Evolutionary conservation across 805 yeast species (phyloP).

Genomic region (Pichia exigua): DNA sequence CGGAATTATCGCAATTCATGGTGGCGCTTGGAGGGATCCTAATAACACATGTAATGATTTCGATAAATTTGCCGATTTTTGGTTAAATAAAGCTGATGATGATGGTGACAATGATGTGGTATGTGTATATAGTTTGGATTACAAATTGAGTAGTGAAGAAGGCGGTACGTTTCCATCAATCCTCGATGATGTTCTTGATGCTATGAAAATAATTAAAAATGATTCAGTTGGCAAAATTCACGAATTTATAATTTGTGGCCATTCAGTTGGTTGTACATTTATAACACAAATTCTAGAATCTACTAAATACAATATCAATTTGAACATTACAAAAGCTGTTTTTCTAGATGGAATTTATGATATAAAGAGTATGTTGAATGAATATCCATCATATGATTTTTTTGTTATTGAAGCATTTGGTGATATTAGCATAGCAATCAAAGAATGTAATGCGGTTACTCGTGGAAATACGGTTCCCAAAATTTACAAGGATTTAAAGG

Average conservation of each 20-base stretch:
- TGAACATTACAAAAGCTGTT: slow-evolving; percentile 22
- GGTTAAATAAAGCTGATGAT: slow-evolving; percentile 8
- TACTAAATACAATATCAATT: not conserved
- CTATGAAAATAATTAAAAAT: slow-evolving; percentile 27
- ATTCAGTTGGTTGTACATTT: slow-evolving; percentile 75
- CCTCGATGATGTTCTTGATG: slow-evolving; percentile 44
- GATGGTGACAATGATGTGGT: not conserved
- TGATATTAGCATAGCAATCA: slow-evolving; percentile 11
- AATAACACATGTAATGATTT: slow-evolving; percentile 53
- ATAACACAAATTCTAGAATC: slow-evolving; percentile 42
- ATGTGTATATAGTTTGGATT: slow-evolving; percentile 42
- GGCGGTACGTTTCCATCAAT: slow-evolving; percentile 49
- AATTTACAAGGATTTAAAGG: slow-evolving; percentile 7
- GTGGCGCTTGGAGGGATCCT: slow-evolving; percentile 85
- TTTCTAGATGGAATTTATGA: slow-evolving; percentile 70
- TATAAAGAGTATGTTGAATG: slow-evolving; percentile 40
- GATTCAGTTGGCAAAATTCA: slow-evolving; percentile 15
- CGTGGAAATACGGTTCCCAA: not conserved
- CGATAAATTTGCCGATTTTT: slow-evolving; percentile 19
- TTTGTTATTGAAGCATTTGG: slow-evolving; percentile 57
- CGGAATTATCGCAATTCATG: slow-evolving; percentile 45
- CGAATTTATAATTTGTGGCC: slow-evolving; percentile 46
- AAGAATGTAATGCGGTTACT: slow-evolving; percentile 15
- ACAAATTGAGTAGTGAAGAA: slow-evolving; percentile 56
- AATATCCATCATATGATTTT: slow-evolving; percentile 49